phyloP scores from a whole-genome alignment of 176 grass and related monocot species.

The Carex littledalei region DNA sequence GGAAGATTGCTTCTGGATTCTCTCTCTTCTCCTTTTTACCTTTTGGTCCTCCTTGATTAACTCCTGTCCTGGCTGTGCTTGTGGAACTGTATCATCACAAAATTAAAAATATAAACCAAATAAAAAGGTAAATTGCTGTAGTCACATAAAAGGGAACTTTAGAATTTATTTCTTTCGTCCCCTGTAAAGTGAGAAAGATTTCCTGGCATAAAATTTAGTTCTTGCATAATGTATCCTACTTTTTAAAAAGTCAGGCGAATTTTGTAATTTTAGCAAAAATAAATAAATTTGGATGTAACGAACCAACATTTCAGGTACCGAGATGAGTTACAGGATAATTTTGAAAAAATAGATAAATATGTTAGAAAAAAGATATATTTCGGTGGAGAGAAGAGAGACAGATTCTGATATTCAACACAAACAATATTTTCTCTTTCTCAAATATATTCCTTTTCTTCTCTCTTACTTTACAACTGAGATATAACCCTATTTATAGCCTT shows the following conservation, averaged over 20 bases:
- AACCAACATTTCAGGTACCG: too few relatives aligned
- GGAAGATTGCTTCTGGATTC: constrained; percentile 73
- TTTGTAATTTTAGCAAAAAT: too few relatives aligned
- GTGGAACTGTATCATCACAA: constrained; percentile 39
- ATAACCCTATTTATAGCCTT: too few relatives aligned
- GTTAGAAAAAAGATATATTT: too few relatives aligned
- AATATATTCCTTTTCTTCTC: too few relatives aligned
- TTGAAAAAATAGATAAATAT: too few relatives aligned
- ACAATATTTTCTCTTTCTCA: too few relatives aligned
- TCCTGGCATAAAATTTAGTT: neutral
- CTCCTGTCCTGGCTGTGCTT: constrained; percentile 80
- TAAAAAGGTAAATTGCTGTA: neutral
- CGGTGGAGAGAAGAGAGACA: too few relatives aligned
- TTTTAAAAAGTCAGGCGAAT: neutral
- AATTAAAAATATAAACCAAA: neutral
- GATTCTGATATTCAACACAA: too few relatives aligned
- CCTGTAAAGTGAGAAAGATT: too few relatives aligned
- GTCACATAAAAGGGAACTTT: neutral
- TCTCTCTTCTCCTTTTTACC: constrained; percentile 67
- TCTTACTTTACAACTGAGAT: fast-evolving
- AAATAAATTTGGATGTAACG: too few relatives aligned
- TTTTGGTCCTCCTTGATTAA: constrained; percentile 92
- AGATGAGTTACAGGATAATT: too few relatives aligned
- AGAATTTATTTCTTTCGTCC: neutral
- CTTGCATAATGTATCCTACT: neutral